Percentiles rank a stretch among this genome's conserved stretches.
phyloP scores from a whole-genome alignment of 2,329 filamentous ascomycete species.

The Aspergillus sp. region DNA sequence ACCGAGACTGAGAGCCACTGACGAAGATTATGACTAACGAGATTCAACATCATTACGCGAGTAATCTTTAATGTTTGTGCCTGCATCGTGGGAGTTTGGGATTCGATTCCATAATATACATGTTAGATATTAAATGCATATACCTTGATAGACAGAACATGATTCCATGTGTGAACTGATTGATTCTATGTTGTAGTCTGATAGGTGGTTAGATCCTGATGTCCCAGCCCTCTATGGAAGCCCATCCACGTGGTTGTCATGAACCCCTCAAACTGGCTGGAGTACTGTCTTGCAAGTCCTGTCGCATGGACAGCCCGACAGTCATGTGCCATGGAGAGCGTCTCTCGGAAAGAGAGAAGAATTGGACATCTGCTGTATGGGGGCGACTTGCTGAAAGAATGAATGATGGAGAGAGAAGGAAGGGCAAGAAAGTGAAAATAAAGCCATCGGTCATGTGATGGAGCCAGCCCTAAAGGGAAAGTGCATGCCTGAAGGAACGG shows the following conservation, averaged over 20 bases:
- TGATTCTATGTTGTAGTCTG: not conserved
- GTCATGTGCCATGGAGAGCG: conserved; percentile 23
- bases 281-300: conserved; percentile 40
- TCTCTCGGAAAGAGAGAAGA: not conserved
- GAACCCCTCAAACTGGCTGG: conserved; percentile 49
- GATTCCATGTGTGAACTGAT: not conserved
- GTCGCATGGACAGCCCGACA: conserved; percentile 23
- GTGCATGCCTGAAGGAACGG: conserved; percentile 4
- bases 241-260: conserved; percentile 40
- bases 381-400: conserved; percentile 28
- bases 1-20: not conserved
- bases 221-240: conserved; percentile 49
- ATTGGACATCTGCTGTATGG: conserved; percentile 27
- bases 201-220: conserved; percentile 11
- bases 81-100: conserved; percentile 4
- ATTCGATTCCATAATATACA: not conserved
- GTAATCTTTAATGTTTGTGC: conserved; percentile 15
- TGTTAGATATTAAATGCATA: not conserved
- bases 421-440: conserved; percentile 12
- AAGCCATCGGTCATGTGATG: conserved; percentile 14
- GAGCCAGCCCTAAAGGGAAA: conserved; percentile 2
- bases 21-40: conserved; percentile 8
- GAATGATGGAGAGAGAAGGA: conserved; percentile 19
- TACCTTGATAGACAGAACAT: no score
- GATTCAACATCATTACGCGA: conserved; percentile 16